A percentile compares a stretch with the other conserved stretches of the same genome.
Evolutionary conservation across 2,329 filamentous ascomycete genomes (phyloP).

Genomic region (Aureobasidium sp.): DNA sequence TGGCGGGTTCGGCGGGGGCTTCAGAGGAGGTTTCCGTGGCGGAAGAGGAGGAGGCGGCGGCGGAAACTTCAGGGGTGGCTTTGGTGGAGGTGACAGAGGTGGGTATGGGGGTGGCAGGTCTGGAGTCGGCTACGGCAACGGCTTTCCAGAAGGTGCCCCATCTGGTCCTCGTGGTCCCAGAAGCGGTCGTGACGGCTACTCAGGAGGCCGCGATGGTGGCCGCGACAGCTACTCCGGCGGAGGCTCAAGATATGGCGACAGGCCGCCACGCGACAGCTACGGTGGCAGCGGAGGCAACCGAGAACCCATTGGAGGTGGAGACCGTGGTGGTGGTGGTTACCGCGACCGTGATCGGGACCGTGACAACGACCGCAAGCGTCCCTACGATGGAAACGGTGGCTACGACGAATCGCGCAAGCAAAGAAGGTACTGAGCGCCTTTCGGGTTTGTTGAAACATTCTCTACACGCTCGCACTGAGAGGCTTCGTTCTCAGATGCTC

Average conservation of each 20-base stretch:
- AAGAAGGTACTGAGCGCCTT: conserved; percentile 46
- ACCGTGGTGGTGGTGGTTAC: conserved; percentile 29
- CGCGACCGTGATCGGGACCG: conserved; percentile 44
- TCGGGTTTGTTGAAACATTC: conserved; percentile 3
- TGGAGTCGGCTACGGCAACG: conserved; percentile 36
- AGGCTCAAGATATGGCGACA: conserved; percentile 25
- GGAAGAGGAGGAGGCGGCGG: conserved; percentile 27
- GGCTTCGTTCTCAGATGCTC: background rate
- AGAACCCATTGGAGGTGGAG: conserved; percentile 29
- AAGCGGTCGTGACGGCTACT: conserved; percentile 19
- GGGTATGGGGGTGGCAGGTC: conserved; percentile 30
- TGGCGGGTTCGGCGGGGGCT: conserved; percentile 41
- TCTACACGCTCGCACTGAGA: background rate
- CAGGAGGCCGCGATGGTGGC: conserved; percentile 19
- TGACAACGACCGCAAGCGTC: conserved; percentile 45
- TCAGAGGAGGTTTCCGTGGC: conserved; percentile 40
- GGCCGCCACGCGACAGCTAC: conserved; percentile 55
- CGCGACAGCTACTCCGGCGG: conserved; percentile 17
- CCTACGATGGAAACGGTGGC: conserved; percentile 58
- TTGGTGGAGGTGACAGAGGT: conserved; percentile 32
- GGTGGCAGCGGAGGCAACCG: conserved; percentile 48
- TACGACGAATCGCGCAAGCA: conserved; percentile 65
- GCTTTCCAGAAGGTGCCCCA: conserved; percentile 40
- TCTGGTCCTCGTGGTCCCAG: conserved; percentile 33
- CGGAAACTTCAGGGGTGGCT: conserved; percentile 18